These are phyloP conservation scores for Fimicolochytrium jonesii DNA, from an alignment of 192 early-diverging fungal species.

Conservation along the genomic window DNA sequence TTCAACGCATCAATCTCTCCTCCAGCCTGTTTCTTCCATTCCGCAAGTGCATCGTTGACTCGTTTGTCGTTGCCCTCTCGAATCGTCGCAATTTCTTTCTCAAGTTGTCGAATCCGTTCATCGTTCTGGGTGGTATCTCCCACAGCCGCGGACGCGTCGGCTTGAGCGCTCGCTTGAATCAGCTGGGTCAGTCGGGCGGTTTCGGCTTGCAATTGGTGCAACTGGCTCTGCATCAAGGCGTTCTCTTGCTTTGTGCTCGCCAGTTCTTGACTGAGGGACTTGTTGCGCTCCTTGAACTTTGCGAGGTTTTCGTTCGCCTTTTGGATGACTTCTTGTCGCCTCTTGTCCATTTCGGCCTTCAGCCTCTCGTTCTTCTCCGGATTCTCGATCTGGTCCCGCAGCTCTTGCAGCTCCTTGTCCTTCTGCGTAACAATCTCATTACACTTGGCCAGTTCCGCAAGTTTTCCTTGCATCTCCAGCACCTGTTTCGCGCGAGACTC, in stretches of 20 bases:
- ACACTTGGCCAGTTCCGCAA: background rate
- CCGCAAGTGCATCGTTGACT: conserved; percentile 3
- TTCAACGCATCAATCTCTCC: conserved; percentile 13
- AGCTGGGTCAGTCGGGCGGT: background rate
- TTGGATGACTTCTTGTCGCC: conserved; percentile 4
- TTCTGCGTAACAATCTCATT: background rate
- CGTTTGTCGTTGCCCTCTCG: background rate
- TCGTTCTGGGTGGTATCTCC: no score
- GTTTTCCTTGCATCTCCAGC: background rate
- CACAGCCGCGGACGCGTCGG: no score
- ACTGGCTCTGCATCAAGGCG: conserved; percentile 2
- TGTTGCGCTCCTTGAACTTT: conserved; percentile 14
- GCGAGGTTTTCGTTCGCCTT: conserved; percentile 15
- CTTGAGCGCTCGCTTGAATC: no score
- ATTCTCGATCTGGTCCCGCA: background rate
- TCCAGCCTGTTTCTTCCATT: conserved; percentile 1
- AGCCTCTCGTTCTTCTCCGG: conserved; percentile 16
- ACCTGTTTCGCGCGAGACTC: conserved; percentile 17
- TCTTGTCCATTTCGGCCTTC: conserved; percentile 9
- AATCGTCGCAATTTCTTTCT: background rate
- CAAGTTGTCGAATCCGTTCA: background rate
- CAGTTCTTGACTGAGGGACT: background rate
- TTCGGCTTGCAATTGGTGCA: background rate
- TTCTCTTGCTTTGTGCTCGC: background rate
- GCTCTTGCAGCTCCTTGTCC: conserved; percentile 2